Conservation (phyloP, 495 filamentous ascomycete species). For the Penicillium argentinense region DNA sequence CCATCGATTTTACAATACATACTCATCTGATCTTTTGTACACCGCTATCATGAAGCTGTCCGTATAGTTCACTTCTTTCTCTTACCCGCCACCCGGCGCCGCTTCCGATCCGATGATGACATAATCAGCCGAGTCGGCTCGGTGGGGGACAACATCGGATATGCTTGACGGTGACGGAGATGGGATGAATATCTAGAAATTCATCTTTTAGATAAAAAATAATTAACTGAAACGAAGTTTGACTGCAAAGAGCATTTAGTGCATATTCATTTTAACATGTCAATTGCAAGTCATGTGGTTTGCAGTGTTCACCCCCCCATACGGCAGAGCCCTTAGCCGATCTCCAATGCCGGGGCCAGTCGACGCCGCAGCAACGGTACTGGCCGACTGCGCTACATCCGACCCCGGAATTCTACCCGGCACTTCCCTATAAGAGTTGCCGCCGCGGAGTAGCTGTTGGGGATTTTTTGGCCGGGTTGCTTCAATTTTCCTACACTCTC, state of each 20-base stretch:
- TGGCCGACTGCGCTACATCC: conserved; percentile 25
- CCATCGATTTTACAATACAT: too few relatives aligned
- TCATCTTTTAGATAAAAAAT: not conserved
- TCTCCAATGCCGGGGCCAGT: conserved; percentile 43
- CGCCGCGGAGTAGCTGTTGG: conserved; percentile 11
- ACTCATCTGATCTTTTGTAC: too few relatives aligned
- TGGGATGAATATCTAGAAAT: not conserved
- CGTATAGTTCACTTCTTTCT: too few relatives aligned
- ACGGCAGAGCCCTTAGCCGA: conserved; percentile 48
- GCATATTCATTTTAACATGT: not conserved
- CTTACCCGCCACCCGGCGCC: not conserved
- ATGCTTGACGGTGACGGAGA: too few relatives aligned
- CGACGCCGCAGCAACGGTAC: conserved; percentile 24
- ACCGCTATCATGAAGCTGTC: too few relatives aligned
- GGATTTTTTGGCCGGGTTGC: conserved; percentile 9
- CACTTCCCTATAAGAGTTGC: conserved; percentile 22
- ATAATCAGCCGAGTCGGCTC: conserved; percentile 26
- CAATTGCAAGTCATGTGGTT: not conserved
- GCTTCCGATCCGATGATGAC: conserved; percentile 21
- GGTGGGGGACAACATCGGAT: conserved; percentile 4
- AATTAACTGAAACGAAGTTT: too few relatives aligned
- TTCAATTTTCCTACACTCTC: conserved; percentile 11
- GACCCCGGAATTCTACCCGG: conserved; percentile 36
- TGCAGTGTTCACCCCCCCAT: conserved; percentile 9
- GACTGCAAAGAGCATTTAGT: too few relatives aligned